Percentiles rank a stretch among this genome's conserved stretches.
phyloP scores from a whole-genome alignment of 2,329 filamentous ascomycete genomes.

The Colletotrichum caudatum region DNA sequence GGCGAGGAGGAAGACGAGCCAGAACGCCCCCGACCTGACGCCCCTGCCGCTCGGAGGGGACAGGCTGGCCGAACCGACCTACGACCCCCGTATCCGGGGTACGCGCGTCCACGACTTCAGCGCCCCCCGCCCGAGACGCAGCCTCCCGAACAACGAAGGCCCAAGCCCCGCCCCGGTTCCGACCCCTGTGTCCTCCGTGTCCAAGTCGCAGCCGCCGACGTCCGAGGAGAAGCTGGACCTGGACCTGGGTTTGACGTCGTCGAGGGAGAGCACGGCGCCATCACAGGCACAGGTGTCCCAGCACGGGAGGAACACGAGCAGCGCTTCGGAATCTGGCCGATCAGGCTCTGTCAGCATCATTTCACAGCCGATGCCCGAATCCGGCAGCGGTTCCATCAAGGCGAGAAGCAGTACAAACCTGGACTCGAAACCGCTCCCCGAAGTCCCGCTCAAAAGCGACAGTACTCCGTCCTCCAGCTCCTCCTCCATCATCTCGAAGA shows the following conservation, averaged over 20 bases:
- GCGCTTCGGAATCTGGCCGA: conserved; percentile 48
- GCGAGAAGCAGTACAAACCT: conserved; percentile 39
- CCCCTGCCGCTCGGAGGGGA: conserved; percentile 55
- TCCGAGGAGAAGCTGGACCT: conserved; percentile 34
- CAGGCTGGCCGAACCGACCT: conserved; percentile 59
- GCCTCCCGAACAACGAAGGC: conserved; percentile 49
- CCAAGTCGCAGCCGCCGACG: conserved; percentile 26
- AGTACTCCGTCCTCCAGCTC: conserved; percentile 47
- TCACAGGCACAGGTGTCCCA: neutral
- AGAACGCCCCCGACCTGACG: conserved; percentile 59
- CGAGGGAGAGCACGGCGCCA: conserved; percentile 42
- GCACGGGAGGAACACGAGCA: conserved; percentile 44
- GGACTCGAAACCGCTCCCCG: conserved; percentile 41
- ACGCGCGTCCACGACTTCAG: conserved; percentile 76
- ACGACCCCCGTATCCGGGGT: conserved; percentile 74
- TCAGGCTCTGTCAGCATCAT: conserved; percentile 45
- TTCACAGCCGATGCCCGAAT: conserved; percentile 46
- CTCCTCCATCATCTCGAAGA: conserved; percentile 51
- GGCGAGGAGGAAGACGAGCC: conserved; percentile 66
- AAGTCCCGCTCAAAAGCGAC: conserved; percentile 56
- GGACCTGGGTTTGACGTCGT: conserved; percentile 42
- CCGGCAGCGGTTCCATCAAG: conserved; percentile 47
- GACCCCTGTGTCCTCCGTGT: conserved; percentile 20
- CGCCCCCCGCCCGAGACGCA: conserved; percentile 64
- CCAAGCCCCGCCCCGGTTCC: neutral